A percentile compares a stretch with the other conserved stretches of the same genome.
These are phyloP conservation scores for Coemansia sp. DNA, from an alignment of 192 early-diverging fungal species.

Conservation along the genomic window DNA sequence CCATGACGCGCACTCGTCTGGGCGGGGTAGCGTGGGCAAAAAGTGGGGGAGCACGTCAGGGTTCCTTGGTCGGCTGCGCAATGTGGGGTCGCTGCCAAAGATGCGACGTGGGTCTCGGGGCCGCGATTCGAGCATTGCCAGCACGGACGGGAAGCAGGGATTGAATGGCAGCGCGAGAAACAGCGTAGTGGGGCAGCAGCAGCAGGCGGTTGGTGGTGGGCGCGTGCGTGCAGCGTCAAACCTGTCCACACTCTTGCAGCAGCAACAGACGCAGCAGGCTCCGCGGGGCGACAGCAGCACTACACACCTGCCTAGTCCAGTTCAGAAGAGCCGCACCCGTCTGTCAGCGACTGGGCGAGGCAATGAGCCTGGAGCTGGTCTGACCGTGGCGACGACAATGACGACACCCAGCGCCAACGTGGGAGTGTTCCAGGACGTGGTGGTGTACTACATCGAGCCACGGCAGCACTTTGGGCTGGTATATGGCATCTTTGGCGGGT, in stretches of 20 bases:
- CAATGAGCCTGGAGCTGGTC: constrained; percentile 9
- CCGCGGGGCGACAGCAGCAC: not conserved
- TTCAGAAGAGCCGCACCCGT: constrained; percentile 9
- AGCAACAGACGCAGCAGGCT: constrained; percentile 3
- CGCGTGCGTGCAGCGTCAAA: constrained; percentile 31
- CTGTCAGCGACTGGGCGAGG: constrained; percentile 4
- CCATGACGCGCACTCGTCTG: not conserved
- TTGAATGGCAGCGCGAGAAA: constrained; percentile 22
- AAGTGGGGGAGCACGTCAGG: constrained; percentile 30
- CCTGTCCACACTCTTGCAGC: constrained; percentile 28
- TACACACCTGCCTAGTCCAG: not conserved
- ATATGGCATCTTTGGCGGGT: constrained; percentile 64
- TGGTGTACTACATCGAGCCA: constrained; percentile 77
- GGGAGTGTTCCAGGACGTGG: constrained; percentile 49
- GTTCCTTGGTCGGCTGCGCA: constrained; percentile 46
- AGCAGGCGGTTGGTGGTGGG: constrained; percentile 11
- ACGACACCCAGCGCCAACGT: constrained; percentile 31
- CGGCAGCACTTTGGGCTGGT: constrained; percentile 81
- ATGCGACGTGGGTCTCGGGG: constrained; percentile 28
- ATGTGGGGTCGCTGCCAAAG: constrained; percentile 42
- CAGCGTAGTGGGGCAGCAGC: constrained; percentile 21
- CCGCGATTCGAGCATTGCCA: constrained; percentile 16
- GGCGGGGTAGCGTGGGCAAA: constrained; percentile 32
- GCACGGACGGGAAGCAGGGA: not conserved
- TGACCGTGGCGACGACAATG: not conserved